Percentiles rank a stretch among this genome's conserved stretches.
Conservation (phyloP, 1,284 basidiomycete genomes). For the Apiotrichum sp. region DNA sequence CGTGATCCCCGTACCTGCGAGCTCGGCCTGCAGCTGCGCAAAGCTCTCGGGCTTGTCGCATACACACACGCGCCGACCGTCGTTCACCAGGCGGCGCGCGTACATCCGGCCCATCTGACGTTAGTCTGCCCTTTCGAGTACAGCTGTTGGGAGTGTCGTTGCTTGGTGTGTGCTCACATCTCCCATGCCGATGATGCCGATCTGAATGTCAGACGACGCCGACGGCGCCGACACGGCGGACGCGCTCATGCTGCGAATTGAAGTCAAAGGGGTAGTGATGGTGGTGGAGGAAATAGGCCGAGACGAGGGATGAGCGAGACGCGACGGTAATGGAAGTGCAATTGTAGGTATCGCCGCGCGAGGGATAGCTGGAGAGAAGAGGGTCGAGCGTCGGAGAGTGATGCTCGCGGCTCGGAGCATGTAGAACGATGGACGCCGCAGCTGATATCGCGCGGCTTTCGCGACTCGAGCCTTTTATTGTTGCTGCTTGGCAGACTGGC, state of each 20-base stretch:
- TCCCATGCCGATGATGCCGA: slow-evolving; percentile 87
- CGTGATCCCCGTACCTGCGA: slow-evolving; percentile 56
- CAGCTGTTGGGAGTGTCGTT: too few species aligned
- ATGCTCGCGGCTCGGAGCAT: background rate
- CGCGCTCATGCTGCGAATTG: slow-evolving; percentile 1
- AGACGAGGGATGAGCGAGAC: background rate
- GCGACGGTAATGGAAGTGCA: too few species aligned
- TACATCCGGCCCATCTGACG: slow-evolving; percentile 91
- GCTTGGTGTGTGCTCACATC: slow-evolving; percentile 30
- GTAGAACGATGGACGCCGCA: background rate
- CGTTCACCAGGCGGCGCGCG: slow-evolving; percentile 53
- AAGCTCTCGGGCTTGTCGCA: slow-evolving; percentile 81
- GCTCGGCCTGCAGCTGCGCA: slow-evolving; percentile 59
- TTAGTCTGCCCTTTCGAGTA: background rate
- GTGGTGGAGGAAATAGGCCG: background rate
- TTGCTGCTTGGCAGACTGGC: too few species aligned
- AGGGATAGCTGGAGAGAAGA: too few species aligned
- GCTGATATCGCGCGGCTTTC: background rate
- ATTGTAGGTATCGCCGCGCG: too few species aligned
- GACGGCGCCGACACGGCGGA: slow-evolving; percentile 28
- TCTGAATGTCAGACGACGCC: slow-evolving; percentile 55
- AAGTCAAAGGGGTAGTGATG: background rate
- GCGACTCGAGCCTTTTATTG: background rate
- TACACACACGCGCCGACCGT: slow-evolving; percentile 66
- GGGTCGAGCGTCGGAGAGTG: background rate